phyloP scores from a whole-genome alignment of 768 basidiomycete genomes.

The Goffeauzyma gilvescens region DNA sequence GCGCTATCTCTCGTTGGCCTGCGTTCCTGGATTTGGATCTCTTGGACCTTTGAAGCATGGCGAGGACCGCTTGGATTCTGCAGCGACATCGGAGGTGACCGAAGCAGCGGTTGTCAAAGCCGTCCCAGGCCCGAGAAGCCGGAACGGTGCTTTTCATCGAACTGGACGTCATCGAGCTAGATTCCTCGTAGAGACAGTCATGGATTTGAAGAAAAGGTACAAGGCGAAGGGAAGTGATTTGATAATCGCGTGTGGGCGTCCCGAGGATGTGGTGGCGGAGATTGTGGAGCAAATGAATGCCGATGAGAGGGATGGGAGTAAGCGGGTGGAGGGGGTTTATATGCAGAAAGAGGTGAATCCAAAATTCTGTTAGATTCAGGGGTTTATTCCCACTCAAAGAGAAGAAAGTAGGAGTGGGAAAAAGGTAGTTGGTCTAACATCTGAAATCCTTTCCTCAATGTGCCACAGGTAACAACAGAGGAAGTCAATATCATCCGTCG shows the following conservation, averaged over 20 bases:
- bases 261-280: conserved; percentile 29
- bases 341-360: conserved; percentile 32
- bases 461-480: conserved; percentile 14
- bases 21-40: conserved; percentile 21
- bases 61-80: too few relatives aligned
- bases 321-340: conserved; percentile 28
- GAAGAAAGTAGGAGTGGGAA: too few relatives aligned
- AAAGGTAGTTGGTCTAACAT: background rate
- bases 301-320: conserved; percentile 15
- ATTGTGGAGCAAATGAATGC: conserved; percentile 24
- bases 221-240: conserved; percentile 26
- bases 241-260: conserved; percentile 32
- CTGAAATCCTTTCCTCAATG: background rate
- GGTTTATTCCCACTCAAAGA: too few relatives aligned
- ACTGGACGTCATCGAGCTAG: conserved; percentile 21
- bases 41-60: conserved; percentile 15
- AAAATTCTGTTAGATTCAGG: too few relatives aligned
- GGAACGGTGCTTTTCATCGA: conserved; percentile 17
- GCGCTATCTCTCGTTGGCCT: conserved; percentile 31
- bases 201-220: conserved; percentile 24
- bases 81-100: too few relatives aligned
- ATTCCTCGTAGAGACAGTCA: conserved; percentile 33
- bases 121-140: conserved; percentile 10
- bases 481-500: conserved; percentile 13
- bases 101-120: conserved; percentile 17